Evolutionary conservation across 441 rosid species (phyloP), one percentile per base, ranked within the genome.

Genomic region (Kokia cookei): DNA sequence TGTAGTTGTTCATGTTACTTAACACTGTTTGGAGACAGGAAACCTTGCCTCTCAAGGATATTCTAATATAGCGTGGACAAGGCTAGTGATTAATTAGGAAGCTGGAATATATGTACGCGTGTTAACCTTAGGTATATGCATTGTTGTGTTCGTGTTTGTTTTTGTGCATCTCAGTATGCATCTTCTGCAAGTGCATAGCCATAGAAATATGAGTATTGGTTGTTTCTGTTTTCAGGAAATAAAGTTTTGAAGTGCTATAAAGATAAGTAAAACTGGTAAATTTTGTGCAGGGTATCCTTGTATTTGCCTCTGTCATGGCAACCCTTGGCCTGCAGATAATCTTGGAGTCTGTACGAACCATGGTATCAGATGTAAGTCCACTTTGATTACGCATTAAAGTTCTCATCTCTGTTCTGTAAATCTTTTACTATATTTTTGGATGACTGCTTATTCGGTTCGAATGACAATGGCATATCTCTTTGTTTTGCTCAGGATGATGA

Each of bases 231-330:
- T 66, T 66, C 59, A 4, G 1, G 43, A n/a, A n/a, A 67, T 45
- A 15, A 48, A 27, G 19, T 27, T 48, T 67, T 8, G 10, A 15
- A 26, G 58, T 60, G 43, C 27, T 72, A 9, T 47, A 9, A n/a
- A 45, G 24, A 58, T 2, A 51, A 65, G 51, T 5, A 37, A 55
- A 72, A 58, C 64, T 64, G 27, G 7, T 57, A 57, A 69, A 72
- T 74, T 67, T 37, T 80, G 14, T 67, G 76, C 87, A 94, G 98
- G 98, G 98, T 62, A 92, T 94, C 82, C 97, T 94, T 76, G 98
- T 94, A 60, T 94, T 94, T 84, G 98, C 98, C 75, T 94, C 97
- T 62, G 97, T 92, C 71, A 94, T 94, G 98, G 98, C 98, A 53
- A 94, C 97, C 75, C 91, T 94, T 66, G 98, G 98, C 65, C 86